A percentile compares a stretch with the other conserved stretches of the same genome.
phyloP scores from a whole-genome alignment of 2,329 filamentous ascomycete species.

The Trichoderma sp. region DNA sequence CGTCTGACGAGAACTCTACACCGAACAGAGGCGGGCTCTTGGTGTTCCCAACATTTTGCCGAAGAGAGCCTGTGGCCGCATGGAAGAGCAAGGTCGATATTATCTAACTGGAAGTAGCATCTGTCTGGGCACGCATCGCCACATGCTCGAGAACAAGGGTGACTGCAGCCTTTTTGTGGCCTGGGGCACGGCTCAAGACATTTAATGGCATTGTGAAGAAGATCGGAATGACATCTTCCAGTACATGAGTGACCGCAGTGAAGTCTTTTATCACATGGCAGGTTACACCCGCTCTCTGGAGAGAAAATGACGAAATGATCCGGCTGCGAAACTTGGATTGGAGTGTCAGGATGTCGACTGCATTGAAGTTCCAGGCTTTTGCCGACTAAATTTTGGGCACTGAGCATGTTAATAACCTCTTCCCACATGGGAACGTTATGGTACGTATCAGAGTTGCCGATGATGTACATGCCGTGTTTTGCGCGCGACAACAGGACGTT shows the following conservation, averaged over 20 bases:
- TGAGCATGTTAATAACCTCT: constrained; percentile 57
- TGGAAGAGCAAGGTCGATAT: constrained; percentile 37
- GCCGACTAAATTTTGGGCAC: constrained; percentile 39
- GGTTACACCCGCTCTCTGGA: constrained; percentile 64
- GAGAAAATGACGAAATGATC: constrained; percentile 58
- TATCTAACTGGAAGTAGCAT: constrained; percentile 40
- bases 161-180: constrained; percentile 45
- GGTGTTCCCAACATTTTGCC: constrained; percentile 44
- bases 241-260: constrained; percentile 52
- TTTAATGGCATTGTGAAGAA: constrained; percentile 48
- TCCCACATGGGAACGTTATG: constrained; percentile 63
- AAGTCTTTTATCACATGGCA: constrained; percentile 52
- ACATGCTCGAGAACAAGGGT: constrained; percentile 47
- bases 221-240: constrained; percentile 50
- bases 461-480: constrained; percentile 69
- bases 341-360: constrained; percentile 57
- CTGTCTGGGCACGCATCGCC: constrained; percentile 45
- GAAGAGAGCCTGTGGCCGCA: constrained; percentile 46
- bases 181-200: constrained; percentile 50
- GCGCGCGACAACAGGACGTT: constrained; percentile 70
- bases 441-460: constrained; percentile 66
- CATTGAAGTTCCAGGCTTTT: constrained; percentile 56
- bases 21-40: constrained; percentile 47
- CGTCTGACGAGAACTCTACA: constrained; percentile 53
- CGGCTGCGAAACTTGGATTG: constrained; percentile 52